Evolutionary conservation across 2,329 filamentous ascomycete genomes (phyloP), one percentile per base, ranked within the genome.

Genomic region (Monosporascus sp.): DNA sequence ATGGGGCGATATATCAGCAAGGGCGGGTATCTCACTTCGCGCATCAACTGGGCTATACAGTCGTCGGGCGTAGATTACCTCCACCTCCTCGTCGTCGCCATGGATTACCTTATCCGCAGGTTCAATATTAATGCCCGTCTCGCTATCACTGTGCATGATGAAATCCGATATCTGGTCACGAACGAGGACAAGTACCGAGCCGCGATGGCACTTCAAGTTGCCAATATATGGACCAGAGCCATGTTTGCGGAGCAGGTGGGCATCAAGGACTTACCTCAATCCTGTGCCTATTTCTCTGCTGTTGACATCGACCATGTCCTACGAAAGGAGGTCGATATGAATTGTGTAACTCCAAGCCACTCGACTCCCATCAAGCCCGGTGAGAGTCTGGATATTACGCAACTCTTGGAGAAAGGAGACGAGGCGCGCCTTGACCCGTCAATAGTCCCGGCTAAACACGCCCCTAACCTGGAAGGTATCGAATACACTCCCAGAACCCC

Each of bases 11-110:
- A 88, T 65, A 85, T 99, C 63, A 89, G 82, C 70, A 94, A 90
- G 65, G 91, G 92, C 37, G 90, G 87, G 22, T 99, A 96, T 72
- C 87, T 99, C 74, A 97, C 94, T 1, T 95, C 89, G 18, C 87
- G 95, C 37, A 97, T 99, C 72, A 99, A 99, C 68, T 99, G 94
- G 94, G 94, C 94, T 3, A 97, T 99, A 61, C 94, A 99, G 65
- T 97, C 92, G 1, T 96, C 90, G 0, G 94, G 95, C 5, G 93
- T 97, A 4, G 95, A 99, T 70, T 99, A 99, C 69, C 81, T 99
- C 2, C 94, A 99, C 65, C 83, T 99, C 5, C 80, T 99, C 18
- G 90, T 99, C 58, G 83, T 97, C 3, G 80, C 85, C 15, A 99
- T 99, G 95, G 92, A 97, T 67, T 96, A 96, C 65, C 80, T 99